Evolutionary conservation across 2,329 filamentous ascomycete genomes (phyloP).

Genomic region (Aspergillus novoparasiticus): DNA sequence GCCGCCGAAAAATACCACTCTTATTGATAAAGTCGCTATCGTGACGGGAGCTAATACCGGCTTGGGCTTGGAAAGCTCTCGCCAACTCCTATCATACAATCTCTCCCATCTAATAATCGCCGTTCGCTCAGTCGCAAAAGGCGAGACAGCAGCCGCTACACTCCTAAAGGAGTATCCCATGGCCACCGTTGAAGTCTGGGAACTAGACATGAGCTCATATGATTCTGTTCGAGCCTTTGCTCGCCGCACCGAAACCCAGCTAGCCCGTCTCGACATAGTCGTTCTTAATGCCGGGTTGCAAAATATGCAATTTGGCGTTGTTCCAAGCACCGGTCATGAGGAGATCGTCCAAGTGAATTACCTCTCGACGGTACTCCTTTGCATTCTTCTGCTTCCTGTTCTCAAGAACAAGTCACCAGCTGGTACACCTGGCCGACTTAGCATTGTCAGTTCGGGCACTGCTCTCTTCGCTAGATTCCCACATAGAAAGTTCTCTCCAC

Average conservation of each 20-base stretch:
- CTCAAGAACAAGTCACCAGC: conserved; percentile 16
- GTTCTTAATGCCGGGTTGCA: conserved; percentile 50
- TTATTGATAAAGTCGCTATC: conserved; percentile 45
- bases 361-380: conserved; percentile 31
- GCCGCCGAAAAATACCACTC: not conserved
- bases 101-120: conserved; percentile 28
- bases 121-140: not conserved
- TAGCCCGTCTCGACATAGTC: conserved; percentile 47
- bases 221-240: conserved; percentile 50
- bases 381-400: conserved; percentile 24
- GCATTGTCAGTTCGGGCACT: not conserved
- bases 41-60: conserved; percentile 56
- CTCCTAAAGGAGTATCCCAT: not conserved
- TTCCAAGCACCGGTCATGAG: conserved; percentile 14
- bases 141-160: conserved; percentile 27
- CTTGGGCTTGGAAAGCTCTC: conserved; percentile 50
- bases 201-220: conserved; percentile 53
- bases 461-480: not conserved
- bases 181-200: conserved; percentile 52
- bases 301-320: conserved; percentile 19
- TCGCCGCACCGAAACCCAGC: conserved; percentile 29
- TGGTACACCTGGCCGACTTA: not conserved
- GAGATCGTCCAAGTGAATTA: conserved; percentile 43
- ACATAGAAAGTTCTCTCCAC: not conserved
- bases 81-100: conserved; percentile 39